Evolutionary conservation across 225 moss, liverwort and hornwort genomes (phyloP), one percentile per base, ranked within the genome.

Genomic region (Pseudoscleropodium purum): DNA sequence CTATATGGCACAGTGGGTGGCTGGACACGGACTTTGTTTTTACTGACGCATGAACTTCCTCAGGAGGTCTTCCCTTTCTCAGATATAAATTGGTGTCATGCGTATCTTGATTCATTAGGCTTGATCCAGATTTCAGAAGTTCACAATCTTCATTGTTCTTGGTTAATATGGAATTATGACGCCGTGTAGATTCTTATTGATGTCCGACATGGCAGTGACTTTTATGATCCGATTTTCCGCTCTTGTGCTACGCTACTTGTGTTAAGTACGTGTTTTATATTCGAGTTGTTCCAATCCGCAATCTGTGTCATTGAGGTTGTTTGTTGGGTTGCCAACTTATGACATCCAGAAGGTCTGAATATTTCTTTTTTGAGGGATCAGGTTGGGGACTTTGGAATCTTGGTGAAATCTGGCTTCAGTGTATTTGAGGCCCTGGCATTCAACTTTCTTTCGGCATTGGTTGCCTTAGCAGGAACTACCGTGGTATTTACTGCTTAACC

Each of bases 311-410:
- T 52, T 64, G 69, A 90, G 77, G 75, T 69, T 45, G 45, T 88
- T 68, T 36, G 49, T 69, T 88, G 36, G 39, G 72, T 81, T 90
- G 77, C 56, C 52, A 77, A 62, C 19, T 63, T 43, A 85, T 63
- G 85, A 76, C 76, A 52, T 68, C 59, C 77, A 84, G 74, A 75
- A 75, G 57, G 23, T 52, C 52, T 77, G 52, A 77, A 52, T 52
- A 21, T 77, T 52, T 52, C 52, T 23, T 81, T 47, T 81, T 91
- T 84, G 80, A 82, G 80, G 81, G 89, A 89, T 61, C 91, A 96
- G 95, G 92, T 96, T 89, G 99, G 99, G 52, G 99, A 99, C 91
- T 99, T 97, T 79, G 99, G 99, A 86, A 97, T 99, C 63, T 94
- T 99, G 70, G 90, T 99, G 91, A 96, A 96, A 91, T 97, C 99